Base-by-base conservation (phyloP, 2,329 filamentous ascomycete genomes). In the Capronia epimyces region DNA sequence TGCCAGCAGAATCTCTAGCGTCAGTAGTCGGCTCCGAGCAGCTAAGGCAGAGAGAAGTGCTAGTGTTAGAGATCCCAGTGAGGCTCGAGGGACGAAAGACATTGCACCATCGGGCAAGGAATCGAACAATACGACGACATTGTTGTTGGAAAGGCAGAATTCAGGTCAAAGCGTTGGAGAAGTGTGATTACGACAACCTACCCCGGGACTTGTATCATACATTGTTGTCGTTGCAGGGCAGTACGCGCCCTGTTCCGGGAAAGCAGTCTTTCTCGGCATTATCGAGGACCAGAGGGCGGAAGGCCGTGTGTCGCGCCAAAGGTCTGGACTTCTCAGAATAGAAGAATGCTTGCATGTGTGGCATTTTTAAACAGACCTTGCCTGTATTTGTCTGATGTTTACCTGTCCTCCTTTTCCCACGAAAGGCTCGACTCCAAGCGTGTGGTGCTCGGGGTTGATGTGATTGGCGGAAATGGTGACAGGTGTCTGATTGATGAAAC, bases 1-100 rank as follows among this genome's bases (percentile, higher is more conserved):
- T 36, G 50, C 58, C 7, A 58, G 57, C 42, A 48, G 58, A 18
- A 52, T 62, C 18, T 56, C 50, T 34, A 60, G 58, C 24, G 59
- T 62, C 24, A 57, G 57, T 36, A 60, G 48, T 52, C 51, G 58
- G 42, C 37, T 62, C 5, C 53, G 58, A 43, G 56, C 56, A 21
- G 59, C 51, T 32, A 56, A 56, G 34, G 48, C 46, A 29, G 57
- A 62, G 24, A 44, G 59, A 20, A 51, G 46, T 27, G 50, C 32
- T 6, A 49, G 43, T 29, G 16, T 42, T 16, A 32, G 46, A 50
- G 50, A 54, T 5, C 25, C 21, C 10, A 45, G 32, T 16, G 55
- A 55, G 18, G 31, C 34, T 42, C 52, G 42, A 36, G 20, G 42
- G 22, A 31, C 22, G 16, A 16, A 45, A 21, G 52, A 55, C 29